Evolutionary conservation across 768 basidiomycete genomes (phyloP).

Genomic region (Kondoa malvinella): DNA sequence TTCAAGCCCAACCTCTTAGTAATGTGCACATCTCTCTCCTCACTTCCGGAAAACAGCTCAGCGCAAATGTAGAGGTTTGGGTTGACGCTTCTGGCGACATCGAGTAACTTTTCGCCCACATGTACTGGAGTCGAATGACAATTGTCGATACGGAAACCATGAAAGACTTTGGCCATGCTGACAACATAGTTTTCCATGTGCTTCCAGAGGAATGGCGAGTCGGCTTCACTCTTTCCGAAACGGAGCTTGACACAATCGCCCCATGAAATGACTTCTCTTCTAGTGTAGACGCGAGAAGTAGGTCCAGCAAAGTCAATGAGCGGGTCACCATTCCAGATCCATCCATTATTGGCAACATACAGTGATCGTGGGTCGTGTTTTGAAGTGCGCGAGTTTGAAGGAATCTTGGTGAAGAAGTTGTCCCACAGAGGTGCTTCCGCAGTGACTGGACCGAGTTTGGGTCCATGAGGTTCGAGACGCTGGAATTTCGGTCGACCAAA

Average conservation of each 20-base stretch:
- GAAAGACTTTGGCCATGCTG: conserved; percentile 62
- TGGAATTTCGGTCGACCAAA: conserved; percentile 61
- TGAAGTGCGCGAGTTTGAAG: conserved; percentile 33
- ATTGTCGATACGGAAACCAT: conserved; percentile 96
- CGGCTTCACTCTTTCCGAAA: conserved; percentile 59
- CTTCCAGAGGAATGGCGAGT: conserved; percentile 87
- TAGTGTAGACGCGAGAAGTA: conserved; percentile 83
- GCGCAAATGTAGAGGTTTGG: conserved; percentile 93
- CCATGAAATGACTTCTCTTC: conserved; percentile 94
- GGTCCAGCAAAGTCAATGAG: conserved; percentile 81
- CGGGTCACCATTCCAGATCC: conserved; percentile 96
- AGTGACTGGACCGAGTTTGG: conserved; percentile 63
- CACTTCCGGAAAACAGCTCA: conserved; percentile 88
- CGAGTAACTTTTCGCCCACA: conserved; percentile 89
- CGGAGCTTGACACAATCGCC: conserved; percentile 95
- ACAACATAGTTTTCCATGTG: conserved; percentile 75
- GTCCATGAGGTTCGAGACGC: conserved; percentile 64
- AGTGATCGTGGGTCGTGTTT: conserved; percentile 43
- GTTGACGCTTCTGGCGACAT: conserved; percentile 69
- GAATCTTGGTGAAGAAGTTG: conserved; percentile 74
- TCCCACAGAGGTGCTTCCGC: conserved; percentile 68
- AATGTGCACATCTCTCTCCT: conserved; percentile 81
- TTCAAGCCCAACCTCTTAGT: conserved; percentile 86
- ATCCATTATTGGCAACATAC: conserved; percentile 90
- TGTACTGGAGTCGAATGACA: conserved; percentile 93